phyloP scores from a whole-genome alignment of 345 rosid species.

The Gossypium herbaceum region DNA sequence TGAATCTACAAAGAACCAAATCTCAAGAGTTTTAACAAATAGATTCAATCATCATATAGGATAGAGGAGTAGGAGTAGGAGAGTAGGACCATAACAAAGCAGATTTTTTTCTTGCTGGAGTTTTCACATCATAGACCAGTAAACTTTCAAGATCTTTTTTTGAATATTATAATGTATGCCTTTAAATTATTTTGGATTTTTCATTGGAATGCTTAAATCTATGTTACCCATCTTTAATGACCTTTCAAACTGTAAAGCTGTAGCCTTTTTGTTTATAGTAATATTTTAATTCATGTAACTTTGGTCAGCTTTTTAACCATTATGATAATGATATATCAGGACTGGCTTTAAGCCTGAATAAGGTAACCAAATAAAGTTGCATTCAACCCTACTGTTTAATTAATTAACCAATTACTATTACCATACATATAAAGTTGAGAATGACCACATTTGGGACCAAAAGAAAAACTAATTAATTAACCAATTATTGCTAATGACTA shows the following conservation, averaged over 20 bases:
- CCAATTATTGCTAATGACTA: conserved; percentile 1
- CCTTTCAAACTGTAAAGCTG: conserved; percentile 25
- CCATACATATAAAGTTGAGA: background rate
- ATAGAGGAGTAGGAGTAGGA: background rate
- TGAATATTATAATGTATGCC: background rate
- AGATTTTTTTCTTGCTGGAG: background rate
- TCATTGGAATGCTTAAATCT: conserved; percentile 5
- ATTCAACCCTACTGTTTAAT: background rate
- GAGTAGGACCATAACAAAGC: background rate
- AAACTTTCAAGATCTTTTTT: background rate
- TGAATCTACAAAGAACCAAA: background rate
- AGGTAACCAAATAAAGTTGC: background rate
- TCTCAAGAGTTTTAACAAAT: background rate
- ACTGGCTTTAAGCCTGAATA: conserved; percentile 9
- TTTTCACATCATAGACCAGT: background rate
- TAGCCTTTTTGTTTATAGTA: conserved; percentile 11
- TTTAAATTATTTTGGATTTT: conserved; percentile 3
- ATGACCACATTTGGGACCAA: background rate
- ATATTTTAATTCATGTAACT: conserved; percentile 13
- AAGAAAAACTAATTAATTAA: background rate
- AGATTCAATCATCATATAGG: background rate
- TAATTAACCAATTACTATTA: background rate
- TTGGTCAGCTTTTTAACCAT: conserved; percentile 15
- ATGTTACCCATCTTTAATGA: conserved; percentile 6
- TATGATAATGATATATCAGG: conserved; percentile 5